These are phyloP conservation scores for Phyllostachys edulis DNA, from an alignment of 176 grass and related monocot genomes.

Conservation along the genomic window DNA sequence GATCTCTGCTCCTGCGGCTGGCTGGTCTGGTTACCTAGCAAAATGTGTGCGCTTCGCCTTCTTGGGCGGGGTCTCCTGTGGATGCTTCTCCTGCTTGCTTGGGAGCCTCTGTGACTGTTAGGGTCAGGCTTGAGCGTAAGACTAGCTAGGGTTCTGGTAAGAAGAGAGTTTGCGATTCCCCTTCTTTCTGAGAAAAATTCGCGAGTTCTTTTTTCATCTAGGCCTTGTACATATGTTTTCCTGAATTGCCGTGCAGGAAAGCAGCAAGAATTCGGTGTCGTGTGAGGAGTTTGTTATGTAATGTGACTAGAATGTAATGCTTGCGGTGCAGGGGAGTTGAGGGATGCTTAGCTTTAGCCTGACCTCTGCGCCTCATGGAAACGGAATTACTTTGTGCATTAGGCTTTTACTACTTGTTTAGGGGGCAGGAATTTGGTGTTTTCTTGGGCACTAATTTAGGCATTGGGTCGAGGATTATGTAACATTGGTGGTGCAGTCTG, in stretches of 20 bases:
- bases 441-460: neutral
- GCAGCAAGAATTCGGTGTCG: neutral
- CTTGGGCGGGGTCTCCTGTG: neutral
- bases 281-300: neutral
- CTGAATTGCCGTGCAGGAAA: neutral
- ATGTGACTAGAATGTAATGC: neutral
- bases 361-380: neutral
- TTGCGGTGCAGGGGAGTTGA: neutral
- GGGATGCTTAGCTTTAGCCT: neutral
- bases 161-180: neutral
- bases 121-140: neutral
- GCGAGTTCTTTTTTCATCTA: neutral
- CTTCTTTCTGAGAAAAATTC: neutral
- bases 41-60: neutral
- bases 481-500: neutral
- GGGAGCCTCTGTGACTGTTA: no score
- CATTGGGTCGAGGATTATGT: neutral
- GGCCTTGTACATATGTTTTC: neutral
- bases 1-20: neutral
- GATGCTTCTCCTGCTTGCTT: neutral
- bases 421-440: neutral
- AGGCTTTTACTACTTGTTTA: neutral
- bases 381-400: neutral
- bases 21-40: neutral
- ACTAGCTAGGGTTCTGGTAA: neutral